phyloP scores from a whole-genome alignment of 2,329 filamentous ascomycete species.

The Chaetomium sp. region DNA sequence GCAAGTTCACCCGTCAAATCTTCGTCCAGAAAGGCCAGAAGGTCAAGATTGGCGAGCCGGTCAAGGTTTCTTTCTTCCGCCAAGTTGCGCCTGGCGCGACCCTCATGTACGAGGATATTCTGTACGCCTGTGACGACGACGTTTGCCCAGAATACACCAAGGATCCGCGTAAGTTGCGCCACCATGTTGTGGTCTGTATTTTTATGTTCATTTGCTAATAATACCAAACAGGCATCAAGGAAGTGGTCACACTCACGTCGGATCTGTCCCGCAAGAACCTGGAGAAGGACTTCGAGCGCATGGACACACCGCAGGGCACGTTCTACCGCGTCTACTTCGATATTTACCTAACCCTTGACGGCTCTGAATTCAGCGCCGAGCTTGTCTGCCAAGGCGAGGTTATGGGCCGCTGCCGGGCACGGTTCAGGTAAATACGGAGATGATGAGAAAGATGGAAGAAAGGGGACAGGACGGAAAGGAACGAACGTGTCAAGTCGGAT shows the following conservation, averaged over 20 bases:
- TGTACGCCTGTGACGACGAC: constrained; percentile 97
- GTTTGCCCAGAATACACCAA: constrained; percentile 98
- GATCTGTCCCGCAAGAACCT: constrained; percentile 97
- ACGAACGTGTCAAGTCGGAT: not conserved
- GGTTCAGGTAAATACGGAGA: constrained; percentile 57
- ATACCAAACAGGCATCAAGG: constrained; percentile 77
- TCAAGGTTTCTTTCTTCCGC: constrained; percentile 98
- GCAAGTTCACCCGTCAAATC: constrained; percentile 97
- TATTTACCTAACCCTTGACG: constrained; percentile 88
- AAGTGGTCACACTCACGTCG: constrained; percentile 94
- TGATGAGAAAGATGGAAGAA: not conserved
- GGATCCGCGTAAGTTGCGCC: constrained; percentile 77
- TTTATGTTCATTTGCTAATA: not conserved
- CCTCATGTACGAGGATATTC: constrained; percentile 97
- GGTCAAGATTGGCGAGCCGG: constrained; percentile 97
- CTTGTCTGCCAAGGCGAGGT: constrained; percentile 98
- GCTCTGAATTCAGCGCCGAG: constrained; percentile 96
- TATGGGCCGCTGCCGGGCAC: constrained; percentile 91
- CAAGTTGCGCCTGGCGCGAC: constrained; percentile 96
- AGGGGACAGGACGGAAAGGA: too few relatives aligned
- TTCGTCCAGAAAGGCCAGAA: constrained; percentile 98
- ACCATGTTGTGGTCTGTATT: not conserved
- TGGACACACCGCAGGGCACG: constrained; percentile 96
- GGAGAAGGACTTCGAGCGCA: constrained; percentile 97
- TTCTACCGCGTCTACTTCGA: constrained; percentile 82